Base-by-base conservation (phyloP, 2,329 filamentous ascomycete genomes). In the Drechslerella stenobrocha region DNA sequence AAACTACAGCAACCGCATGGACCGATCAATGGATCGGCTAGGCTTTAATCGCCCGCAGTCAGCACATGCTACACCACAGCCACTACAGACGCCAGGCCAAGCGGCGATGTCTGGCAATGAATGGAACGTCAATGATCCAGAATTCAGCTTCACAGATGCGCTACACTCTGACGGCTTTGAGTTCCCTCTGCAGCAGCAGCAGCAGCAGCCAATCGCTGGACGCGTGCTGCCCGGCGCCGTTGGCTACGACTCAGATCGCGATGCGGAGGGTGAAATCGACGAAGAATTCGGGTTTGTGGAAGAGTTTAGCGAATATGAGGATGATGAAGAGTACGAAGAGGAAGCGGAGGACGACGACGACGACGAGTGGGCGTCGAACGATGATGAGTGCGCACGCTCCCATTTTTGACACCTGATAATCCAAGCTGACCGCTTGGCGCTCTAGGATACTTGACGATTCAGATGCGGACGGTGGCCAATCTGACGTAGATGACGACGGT, bases 111-210 rank as follows among this genome's bases (percentile, higher is more conserved):
- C 52, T 9, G 9, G 30, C 9, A 42, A 15, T 15, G 37, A 53
- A 13, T 67, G 63, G 63, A 67, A 59, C 18, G 24, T 67, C 9
- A 47, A 48, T 15, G 63, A 67, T 18, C 63, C 63, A 13, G 44
- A 53, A 4, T 67, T 67, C 23, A 67, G 63, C 35, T 67, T 67
- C 50, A 67, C 55, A 26, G 63, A 67, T 34, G 63, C 63, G 13
- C 35, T 67, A 32, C 63, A 67, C 51, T 67, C 63, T n/a, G 55
- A 67, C 34, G 63, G 51, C 11, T 47, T 67, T 26, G 52, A 30
- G 35, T 60, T 60, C 28, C 42, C 34, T 13, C n/a, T n/a, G n/a
- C n/a, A n/a, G n/a, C n/a, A n/a, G n/a, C n/a, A n/a, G n/a, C n/a
- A n/a, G 35, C 26, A 22, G 48, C 35, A 67, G 20, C 63, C 50